Base-by-base conservation (phyloP, 352 stramenopile genomes). In the Pythium aristosporum region DNA sequence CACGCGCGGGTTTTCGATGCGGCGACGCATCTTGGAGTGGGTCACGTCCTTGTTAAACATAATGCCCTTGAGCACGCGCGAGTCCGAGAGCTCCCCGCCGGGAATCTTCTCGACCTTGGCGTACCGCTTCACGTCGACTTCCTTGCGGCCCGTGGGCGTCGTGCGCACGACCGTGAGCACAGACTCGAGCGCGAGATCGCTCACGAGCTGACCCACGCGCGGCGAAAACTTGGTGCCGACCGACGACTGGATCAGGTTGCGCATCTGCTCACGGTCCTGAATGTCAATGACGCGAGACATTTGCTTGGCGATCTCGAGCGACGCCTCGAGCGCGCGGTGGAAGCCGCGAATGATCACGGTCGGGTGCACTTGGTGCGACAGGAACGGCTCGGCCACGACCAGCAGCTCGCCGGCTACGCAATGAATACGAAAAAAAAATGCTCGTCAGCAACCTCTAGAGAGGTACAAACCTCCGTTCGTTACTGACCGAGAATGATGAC, bases 21-120 rank as follows among this genome's bases (percentile, higher is more conserved):
- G 86, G 57, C 97, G 93, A 46, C 96, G 85, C 98, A 99, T 99
- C 84, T 99, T 99, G 44, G 96, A 97, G 88, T 99, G 97, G 20
- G 97, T 99, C 49, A 98, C 94, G 76, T 99, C 98, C 85, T 99
- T 99, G 87, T 99, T 99, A 82, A 99, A 99, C 97, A 99, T 99
- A 57, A 99, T 90, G 58, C 98, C 98, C 69, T 97, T 93, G 28
- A 99, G 80, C 39, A 99, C 97, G 37, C 80, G 76, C 63, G 87
- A 98, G 72, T 98, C 92, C 43, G 87, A 80, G 12, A 98, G 73
- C 75, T 99, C 97, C 55, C 98, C 98, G 47, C 98, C 98, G 0
- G 98, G 98, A 61, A 96, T 98, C 82, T 99, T 99, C 83, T 99
- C 97, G 39, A 99, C 96, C 79, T 99, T 98, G 66, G 96, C 97